These are phyloP conservation scores for Eucalyptus cloeziana DNA, from an alignment of 345 rosid species.

Conservation along the genomic window DNA sequence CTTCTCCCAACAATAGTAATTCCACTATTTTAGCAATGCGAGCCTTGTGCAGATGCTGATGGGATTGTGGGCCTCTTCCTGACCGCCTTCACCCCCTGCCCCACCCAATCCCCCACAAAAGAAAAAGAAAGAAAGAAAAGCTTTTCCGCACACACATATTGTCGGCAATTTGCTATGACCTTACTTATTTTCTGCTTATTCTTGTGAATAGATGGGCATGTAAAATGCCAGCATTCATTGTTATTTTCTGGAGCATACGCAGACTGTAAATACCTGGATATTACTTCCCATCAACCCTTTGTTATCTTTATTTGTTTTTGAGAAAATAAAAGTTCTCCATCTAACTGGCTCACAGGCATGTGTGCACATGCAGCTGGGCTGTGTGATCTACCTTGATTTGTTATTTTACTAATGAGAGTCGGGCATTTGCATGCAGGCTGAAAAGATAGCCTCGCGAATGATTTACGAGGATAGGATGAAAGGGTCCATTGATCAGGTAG, in stretches of 20 bases:
- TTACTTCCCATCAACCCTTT: background rate
- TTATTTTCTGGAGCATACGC: background rate
- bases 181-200: background rate
- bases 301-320: background rate
- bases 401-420: background rate
- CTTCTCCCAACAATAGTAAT: background rate
- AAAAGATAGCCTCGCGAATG: conserved; percentile 98
- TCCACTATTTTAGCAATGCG: background rate
- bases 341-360: background rate
- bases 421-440: conserved; percentile 39
- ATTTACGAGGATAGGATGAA: conserved; percentile 92
- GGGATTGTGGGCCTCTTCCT: background rate
- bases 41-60: background rate
- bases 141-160: background rate
- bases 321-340: background rate
- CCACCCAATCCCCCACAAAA: background rate
- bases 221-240: background rate
- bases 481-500: conserved; percentile 95
- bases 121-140: background rate
- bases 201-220: background rate
- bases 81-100: background rate
- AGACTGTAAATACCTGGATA: background rate
- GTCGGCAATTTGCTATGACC: background rate
- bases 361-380: background rate
- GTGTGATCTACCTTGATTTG: background rate